Evolutionary conservation across 805 yeast genomes (phyloP).

Genomic region (Teunomyces lycoperdinae): DNA sequence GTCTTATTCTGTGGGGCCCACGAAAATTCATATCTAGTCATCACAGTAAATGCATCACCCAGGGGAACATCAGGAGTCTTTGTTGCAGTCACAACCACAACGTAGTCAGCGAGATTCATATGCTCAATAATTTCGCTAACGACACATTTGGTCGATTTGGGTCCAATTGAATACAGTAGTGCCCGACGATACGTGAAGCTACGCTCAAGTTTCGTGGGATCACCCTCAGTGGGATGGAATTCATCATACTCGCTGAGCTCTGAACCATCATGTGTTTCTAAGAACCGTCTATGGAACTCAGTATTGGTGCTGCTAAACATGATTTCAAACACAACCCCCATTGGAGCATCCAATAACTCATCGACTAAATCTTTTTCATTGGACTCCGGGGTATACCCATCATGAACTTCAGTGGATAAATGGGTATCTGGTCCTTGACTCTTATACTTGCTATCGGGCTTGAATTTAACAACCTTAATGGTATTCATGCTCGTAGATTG

Average conservation of each 20-base stretch:
- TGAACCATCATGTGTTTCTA: slow-evolving; percentile 62
- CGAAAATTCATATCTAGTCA: slow-evolving; percentile 53
- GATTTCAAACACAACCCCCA: slow-evolving; percentile 58
- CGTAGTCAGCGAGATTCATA: slow-evolving; percentile 45
- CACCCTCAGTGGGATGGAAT: slow-evolving; percentile 36
- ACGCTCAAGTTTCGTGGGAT: slow-evolving; percentile 41
- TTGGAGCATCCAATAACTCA: slow-evolving; percentile 55
- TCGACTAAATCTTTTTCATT: slow-evolving; percentile 58
- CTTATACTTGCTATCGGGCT: slow-evolving; percentile 14
- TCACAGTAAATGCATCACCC: slow-evolving; percentile 63
- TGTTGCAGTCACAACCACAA: slow-evolving; percentile 55
- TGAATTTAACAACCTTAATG: slow-evolving; percentile 14
- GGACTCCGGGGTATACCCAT: slow-evolving; percentile 34
- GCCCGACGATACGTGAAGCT: slow-evolving; percentile 62
- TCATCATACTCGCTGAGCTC: slow-evolving; percentile 46
- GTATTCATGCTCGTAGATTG: background rate
- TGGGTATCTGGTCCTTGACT: slow-evolving; percentile 44
- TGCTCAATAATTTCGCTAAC: slow-evolving; percentile 59
- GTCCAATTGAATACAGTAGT: slow-evolving; percentile 66
- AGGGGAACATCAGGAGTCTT: slow-evolving; percentile 83
- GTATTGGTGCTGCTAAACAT: slow-evolving; percentile 60
- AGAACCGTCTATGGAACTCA: slow-evolving; percentile 36
- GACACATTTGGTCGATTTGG: slow-evolving; percentile 67
- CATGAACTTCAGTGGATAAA: slow-evolving; percentile 40
- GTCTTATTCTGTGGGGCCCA: slow-evolving; percentile 66